Evolutionary conservation across 2,329 filamentous ascomycete genomes (phyloP), one percentile per base, ranked within the genome.

Genomic region (Aspergillus neoniger): DNA sequence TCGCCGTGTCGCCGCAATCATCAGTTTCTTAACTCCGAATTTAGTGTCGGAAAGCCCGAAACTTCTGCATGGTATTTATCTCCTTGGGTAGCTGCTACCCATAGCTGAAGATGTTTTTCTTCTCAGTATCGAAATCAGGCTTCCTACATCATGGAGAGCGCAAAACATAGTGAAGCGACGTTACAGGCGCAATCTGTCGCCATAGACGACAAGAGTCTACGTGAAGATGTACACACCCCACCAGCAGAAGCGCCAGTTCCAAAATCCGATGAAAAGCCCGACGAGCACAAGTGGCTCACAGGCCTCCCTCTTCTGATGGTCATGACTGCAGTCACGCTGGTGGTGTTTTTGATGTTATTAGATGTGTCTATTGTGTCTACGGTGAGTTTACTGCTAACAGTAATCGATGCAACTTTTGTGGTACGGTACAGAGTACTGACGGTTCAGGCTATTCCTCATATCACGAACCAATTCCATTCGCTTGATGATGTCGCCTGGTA

Each of bases 351-450:
- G 17, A 78, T 82, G 70, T 65, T 85, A 62, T 63, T 86, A 4
- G 84, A 86, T 58, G 80, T 77, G 39, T 82, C 83, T 1, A 85
- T 86, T 54, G 76, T 86, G 56, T 75, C 79, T 8, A 86, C 84
- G 4, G 83, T 76, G 57, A 49, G 53, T 39, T 30, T n/a, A 57
- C 7, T 6, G 25, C 8, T 4, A 2, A 21, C 3, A 32, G 10
- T 15, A n/a, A 32, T 14, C 7, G 23, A n/a, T 41, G 39, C 10
- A 21, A 9, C 36, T 17, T 21, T 7, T 9, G 6, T 19, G 7
- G 15, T 23, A 9, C 19, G 23, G 1, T 23, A n/a, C 19, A 2
- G 5, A 14, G 23, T 43, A 21, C 25, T 44, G 38, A 28, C 21
- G 3, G n/a, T 4, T 7, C 23, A 77, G 75, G 76, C 82, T 3